Evolutionary conservation across 2,329 filamentous ascomycete species (phyloP).

Genomic region (Ophiostoma montium): DNA sequence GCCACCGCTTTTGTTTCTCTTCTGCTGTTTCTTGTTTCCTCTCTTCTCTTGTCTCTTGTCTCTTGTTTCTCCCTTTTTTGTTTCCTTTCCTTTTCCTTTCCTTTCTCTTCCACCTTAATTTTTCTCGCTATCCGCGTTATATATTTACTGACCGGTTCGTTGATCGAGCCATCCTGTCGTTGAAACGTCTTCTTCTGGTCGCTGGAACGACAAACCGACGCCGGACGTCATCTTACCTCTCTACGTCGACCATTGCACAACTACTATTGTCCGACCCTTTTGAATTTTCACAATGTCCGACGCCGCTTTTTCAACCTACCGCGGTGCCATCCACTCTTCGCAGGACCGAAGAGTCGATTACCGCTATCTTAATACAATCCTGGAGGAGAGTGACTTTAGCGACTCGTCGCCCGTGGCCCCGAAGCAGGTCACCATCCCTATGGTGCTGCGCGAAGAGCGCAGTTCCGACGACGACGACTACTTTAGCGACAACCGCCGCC

Average conservation of each 20-base stretch:
- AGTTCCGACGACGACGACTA: slow-evolving; percentile 20
- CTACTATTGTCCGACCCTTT: slow-evolving; percentile 1
- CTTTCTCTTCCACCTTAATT: slow-evolving; percentile 7
- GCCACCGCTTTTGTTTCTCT: slow-evolving; percentile 3
- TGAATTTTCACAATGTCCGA: slow-evolving; percentile 29
- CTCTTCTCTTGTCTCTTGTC: slow-evolving; percentile 4
- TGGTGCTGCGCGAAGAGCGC: slow-evolving; percentile 16
- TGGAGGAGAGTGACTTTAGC: slow-evolving; percentile 28
- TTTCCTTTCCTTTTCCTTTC: slow-evolving; percentile 18
- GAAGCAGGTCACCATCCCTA: neutral
- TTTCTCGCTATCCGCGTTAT: neutral
- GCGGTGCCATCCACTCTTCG: slow-evolving; percentile 34
- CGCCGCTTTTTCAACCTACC: slow-evolving; percentile 28
- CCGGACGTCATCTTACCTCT: slow-evolving; percentile 19
- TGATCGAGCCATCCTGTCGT: slow-evolving; percentile 32
- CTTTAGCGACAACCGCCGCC: slow-evolving; percentile 5
- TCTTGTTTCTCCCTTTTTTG: slow-evolving; percentile 14
- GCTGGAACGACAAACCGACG: slow-evolving; percentile 15
- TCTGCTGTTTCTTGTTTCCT: too few relatives aligned
- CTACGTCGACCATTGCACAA: neutral
- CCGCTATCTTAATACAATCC: slow-evolving; percentile 48
- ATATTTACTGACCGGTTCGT: slow-evolving; percentile 22
- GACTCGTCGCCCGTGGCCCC: slow-evolving; percentile 7
- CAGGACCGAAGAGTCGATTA: slow-evolving; percentile 39
- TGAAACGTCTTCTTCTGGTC: slow-evolving; percentile 10